phyloP scores from a whole-genome alignment of 306 rosid genomes.

The Cicer cuneatum region DNA sequence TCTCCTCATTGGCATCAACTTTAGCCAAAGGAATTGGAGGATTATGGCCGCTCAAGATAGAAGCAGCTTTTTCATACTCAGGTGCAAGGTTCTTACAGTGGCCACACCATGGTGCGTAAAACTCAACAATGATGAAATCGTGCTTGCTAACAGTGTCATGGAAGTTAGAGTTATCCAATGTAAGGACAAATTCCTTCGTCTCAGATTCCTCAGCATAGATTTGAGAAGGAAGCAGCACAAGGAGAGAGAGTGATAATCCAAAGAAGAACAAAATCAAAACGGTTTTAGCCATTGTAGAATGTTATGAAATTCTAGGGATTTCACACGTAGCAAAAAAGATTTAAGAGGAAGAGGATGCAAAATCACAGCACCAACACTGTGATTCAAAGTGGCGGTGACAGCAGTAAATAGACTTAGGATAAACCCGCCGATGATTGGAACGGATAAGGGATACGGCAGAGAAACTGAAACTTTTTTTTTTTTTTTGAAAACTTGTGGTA shows the following conservation, averaged over 20 bases:
- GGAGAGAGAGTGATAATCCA: conserved; percentile 39
- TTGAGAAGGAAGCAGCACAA: conserved; percentile 39
- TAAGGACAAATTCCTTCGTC: conserved; percentile 79
- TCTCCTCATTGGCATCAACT: conserved; percentile 78
- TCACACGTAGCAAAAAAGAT: too few relatives aligned
- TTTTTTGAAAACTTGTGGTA: too few relatives aligned
- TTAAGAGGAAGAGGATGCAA: too few relatives aligned
- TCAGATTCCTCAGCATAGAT: conserved; percentile 61
- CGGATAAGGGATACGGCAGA: too few relatives aligned
- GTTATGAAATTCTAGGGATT: background rate
- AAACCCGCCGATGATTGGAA: too few relatives aligned
- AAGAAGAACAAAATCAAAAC: conserved; percentile 48
- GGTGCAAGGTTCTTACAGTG: conserved; percentile 95
- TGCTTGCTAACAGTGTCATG: conserved; percentile 72
- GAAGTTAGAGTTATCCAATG: conserved; percentile 85
- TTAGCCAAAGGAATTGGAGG: conserved; percentile 82
- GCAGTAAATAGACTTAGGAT: too few relatives aligned
- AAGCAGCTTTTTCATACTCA: conserved; percentile 93
- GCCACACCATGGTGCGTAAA: conserved; percentile 99
- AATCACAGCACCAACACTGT: too few relatives aligned
- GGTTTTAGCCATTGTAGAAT: conserved; percentile 59
- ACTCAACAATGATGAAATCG: conserved; percentile 88
- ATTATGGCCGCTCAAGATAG: conserved; percentile 69
- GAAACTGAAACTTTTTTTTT: too few relatives aligned
- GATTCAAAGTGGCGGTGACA: too few relatives aligned